Evolutionary conservation across 441 rosid species (phyloP).

Genomic region (Aleurites moluccanus): DNA sequence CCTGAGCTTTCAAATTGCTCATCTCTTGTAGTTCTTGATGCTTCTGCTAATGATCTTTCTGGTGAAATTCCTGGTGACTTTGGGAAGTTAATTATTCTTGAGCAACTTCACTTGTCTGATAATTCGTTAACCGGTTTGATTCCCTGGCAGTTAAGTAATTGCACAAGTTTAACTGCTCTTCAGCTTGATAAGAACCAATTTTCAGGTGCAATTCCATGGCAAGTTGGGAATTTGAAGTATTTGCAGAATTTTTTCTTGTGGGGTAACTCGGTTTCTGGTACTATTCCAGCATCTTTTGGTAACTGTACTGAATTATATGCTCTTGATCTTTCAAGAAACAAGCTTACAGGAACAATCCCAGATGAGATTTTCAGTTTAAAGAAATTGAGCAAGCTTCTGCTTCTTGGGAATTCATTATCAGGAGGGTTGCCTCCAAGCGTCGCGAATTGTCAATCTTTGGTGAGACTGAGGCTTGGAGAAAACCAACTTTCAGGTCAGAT

Average conservation of each 20-base stretch:
- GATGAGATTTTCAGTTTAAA: slow-evolving; percentile 74
- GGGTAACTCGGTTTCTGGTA: slow-evolving; percentile 85
- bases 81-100: slow-evolving; percentile 69
- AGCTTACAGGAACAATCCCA: slow-evolving; percentile 79
- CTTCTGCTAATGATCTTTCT: slow-evolving; percentile 73
- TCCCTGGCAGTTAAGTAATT: slow-evolving; percentile 84
- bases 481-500: slow-evolving; percentile 86
- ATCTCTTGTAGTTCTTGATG: slow-evolving; percentile 90
- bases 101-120: slow-evolving; percentile 95
- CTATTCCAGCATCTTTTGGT: slow-evolving; percentile 75
- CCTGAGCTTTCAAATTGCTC: slow-evolving; percentile 85
- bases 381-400: slow-evolving; percentile 90
- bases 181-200: slow-evolving; percentile 90
- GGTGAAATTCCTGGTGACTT: slow-evolving; percentile 80
- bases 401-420: slow-evolving; percentile 78
- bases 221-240: slow-evolving; percentile 65
- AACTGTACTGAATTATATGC: slow-evolving; percentile 78
- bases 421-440: slow-evolving; percentile 63
- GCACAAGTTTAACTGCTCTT: slow-evolving; percentile 76
- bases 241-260: slow-evolving; percentile 87
- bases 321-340: slow-evolving; percentile 84
- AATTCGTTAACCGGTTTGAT: slow-evolving; percentile 63
- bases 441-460: slow-evolving; percentile 74
- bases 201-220: slow-evolving; percentile 71
- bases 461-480: slow-evolving; percentile 88